phyloP scores from a whole-genome alignment of 129 eudicot species.

The Flaveria ramosissima region DNA sequence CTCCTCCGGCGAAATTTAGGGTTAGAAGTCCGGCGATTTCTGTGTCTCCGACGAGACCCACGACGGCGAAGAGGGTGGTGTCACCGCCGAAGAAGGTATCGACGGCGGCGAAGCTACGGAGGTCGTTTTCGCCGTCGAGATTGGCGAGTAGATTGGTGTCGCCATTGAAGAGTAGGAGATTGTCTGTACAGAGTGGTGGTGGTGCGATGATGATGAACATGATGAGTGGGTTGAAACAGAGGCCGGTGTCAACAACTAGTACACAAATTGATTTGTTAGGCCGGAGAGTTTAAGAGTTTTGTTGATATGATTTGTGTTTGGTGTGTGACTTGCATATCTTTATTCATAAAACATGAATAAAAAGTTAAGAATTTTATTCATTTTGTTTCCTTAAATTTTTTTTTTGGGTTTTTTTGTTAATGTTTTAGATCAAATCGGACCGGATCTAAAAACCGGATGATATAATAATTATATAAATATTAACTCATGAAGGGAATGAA shows the following conservation, averaged over 20 bases:
- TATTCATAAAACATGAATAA: slow-evolving; percentile 11
- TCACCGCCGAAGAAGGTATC: slow-evolving; percentile 34
- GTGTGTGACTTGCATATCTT: background rate
- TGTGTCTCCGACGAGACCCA: slow-evolving; percentile 42
- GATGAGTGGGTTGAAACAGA: slow-evolving; percentile 89
- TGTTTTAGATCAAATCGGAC: too few species aligned
- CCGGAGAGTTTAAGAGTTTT: slow-evolving; percentile 43
- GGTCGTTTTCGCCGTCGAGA: slow-evolving; percentile 93
- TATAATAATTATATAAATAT: too few species aligned
- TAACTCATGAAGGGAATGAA: too few species aligned
- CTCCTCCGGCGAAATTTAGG: slow-evolving; percentile 23
- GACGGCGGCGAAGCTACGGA: slow-evolving; percentile 61
- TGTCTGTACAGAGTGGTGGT: slow-evolving; percentile 35
- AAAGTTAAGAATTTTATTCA: too few species aligned
- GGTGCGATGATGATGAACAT: slow-evolving; percentile 43
- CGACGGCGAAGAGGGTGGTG: slow-evolving; percentile 37
- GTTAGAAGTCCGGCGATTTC: slow-evolving; percentile 49
- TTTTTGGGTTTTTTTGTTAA: too few species aligned
- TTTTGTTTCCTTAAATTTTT: too few species aligned
- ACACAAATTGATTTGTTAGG: slow-evolving; percentile 46
- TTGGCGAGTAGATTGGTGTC: slow-evolving; percentile 75
- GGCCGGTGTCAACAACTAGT: slow-evolving; percentile 49
- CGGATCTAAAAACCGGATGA: too few species aligned
- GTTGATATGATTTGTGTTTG: slow-evolving; percentile 18
- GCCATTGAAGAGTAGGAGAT: slow-evolving; percentile 72